Percentiles rank a stretch among this genome's conserved stretches.
phyloP scores from a whole-genome alignment of 768 basidiomycete species.

The Collybia sp. region DNA sequence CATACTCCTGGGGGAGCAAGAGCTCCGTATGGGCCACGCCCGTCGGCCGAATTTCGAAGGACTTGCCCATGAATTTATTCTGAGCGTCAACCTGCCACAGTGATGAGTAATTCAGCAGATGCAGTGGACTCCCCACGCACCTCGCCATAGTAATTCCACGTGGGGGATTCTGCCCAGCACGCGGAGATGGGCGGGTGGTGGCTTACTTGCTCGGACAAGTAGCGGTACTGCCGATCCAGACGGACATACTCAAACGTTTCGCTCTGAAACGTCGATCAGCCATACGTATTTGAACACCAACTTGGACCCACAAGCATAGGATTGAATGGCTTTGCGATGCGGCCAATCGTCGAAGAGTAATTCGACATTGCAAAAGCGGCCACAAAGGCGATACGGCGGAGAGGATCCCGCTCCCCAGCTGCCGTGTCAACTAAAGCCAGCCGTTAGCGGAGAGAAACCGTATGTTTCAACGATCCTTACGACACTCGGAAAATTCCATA shows the following conservation, averaged over 20 bases:
- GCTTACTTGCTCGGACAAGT: conserved; percentile 94
- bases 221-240: conserved; percentile 84
- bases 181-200: conserved; percentile 97
- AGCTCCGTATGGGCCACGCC: conserved; percentile 91
- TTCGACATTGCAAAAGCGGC: conserved; percentile 98
- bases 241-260: conserved; percentile 96
- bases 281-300: neutral
- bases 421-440: conserved; percentile 75
- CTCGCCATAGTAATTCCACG: conserved; percentile 91
- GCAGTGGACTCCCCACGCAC: conserved; percentile 25
- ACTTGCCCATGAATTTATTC: conserved; percentile 95
- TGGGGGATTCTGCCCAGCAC: conserved; percentile 88
- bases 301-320: conserved; percentile 73
- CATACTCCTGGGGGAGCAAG: conserved; percentile 64
- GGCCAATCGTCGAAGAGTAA: conserved; percentile 92
- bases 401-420: conserved; percentile 66
- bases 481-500: conserved; percentile 94
- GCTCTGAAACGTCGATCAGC: conserved; percentile 36
- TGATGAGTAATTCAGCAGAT: neutral
- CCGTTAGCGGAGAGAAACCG: conserved; percentile 2
- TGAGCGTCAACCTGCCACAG: conserved; percentile 83
- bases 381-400: conserved; percentile 84
- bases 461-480: conserved; percentile 39
- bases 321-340: conserved; percentile 97
- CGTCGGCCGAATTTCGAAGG: conserved; percentile 93